phyloP scores from a whole-genome alignment of 169 alveolate species.

The Plasmodium knowlesi region DNA sequence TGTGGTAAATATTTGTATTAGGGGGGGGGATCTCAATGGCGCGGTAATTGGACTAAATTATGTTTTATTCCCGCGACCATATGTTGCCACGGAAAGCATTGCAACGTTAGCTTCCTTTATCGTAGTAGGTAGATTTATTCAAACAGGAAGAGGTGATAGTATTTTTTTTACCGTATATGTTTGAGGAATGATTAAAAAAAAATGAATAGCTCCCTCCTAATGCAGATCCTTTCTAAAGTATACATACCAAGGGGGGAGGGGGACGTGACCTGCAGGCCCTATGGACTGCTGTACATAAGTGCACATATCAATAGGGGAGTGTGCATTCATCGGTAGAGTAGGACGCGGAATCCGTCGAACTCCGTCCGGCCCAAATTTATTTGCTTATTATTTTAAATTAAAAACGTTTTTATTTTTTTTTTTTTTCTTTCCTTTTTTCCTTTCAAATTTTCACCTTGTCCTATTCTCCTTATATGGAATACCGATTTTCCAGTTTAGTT shows the following conservation, averaged over 20 bases:
- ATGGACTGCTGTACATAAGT: too few species aligned
- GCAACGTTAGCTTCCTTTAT: neutral
- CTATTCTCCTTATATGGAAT: too few species aligned
- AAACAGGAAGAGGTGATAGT: neutral
- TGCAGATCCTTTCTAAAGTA: neutral
- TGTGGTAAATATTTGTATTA: neutral
- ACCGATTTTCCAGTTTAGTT: too few species aligned
- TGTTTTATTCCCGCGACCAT: neutral
- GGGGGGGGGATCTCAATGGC: neutral
- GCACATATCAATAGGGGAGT: too few species aligned
- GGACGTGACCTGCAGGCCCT: too few species aligned
- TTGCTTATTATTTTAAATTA: too few species aligned
- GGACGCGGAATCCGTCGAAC: too few species aligned
- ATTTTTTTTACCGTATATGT: neutral
- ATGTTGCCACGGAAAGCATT: neutral
- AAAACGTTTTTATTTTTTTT: too few species aligned
- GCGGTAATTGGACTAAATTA: neutral
- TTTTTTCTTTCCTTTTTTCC: neutral
- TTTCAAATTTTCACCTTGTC: neutral
- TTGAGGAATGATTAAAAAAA: neutral
- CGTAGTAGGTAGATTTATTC: neutral
- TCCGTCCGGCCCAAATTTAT: too few species aligned
- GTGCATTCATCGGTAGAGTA: too few species aligned
- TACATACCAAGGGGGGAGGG: neutral
- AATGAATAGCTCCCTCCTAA: neutral